These are phyloP conservation scores for Beauveria bassiana DNA, from an alignment of 2,329 filamentous ascomycete genomes.

Conservation along the genomic window DNA sequence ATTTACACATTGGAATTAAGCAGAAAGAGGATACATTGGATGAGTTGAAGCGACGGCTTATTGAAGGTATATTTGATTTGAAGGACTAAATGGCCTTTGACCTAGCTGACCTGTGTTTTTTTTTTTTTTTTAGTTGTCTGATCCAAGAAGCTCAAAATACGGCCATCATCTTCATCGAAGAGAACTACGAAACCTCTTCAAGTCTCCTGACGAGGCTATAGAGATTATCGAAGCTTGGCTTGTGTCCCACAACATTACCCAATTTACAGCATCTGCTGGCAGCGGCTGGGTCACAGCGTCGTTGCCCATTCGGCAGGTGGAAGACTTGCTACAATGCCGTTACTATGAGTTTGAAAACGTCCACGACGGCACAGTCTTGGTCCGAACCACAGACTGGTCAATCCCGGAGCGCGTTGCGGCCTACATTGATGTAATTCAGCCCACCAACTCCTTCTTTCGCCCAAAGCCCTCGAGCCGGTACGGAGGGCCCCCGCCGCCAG, in stretches of 20 bases:
- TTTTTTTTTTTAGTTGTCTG: too few species aligned
- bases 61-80: not conserved
- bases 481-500: constrained; percentile 6
- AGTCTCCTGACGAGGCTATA: not conserved
- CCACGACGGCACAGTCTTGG: not conserved
- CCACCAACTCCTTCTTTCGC: constrained; percentile 5
- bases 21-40: not conserved
- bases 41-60: not conserved
- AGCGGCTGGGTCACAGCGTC: constrained; percentile 2
- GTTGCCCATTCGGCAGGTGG: not conserved
- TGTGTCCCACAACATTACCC: not conserved
- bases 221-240: not conserved
- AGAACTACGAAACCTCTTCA: not conserved
- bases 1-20: constrained; percentile 2
- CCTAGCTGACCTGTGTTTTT: too few species aligned
- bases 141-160: not conserved
- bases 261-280: not conserved
- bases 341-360: constrained; percentile 10
- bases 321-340: constrained; percentile 1
- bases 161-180: not conserved
- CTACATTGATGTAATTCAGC: constrained; percentile 3
- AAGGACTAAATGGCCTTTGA: not conserved
- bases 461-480: constrained; percentile 2
- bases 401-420: not conserved
- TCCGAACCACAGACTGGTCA: constrained; percentile 7